Evolutionary conservation across 352 stramenopile species (phyloP).

Genomic region (Phytophthora meadii): DNA sequence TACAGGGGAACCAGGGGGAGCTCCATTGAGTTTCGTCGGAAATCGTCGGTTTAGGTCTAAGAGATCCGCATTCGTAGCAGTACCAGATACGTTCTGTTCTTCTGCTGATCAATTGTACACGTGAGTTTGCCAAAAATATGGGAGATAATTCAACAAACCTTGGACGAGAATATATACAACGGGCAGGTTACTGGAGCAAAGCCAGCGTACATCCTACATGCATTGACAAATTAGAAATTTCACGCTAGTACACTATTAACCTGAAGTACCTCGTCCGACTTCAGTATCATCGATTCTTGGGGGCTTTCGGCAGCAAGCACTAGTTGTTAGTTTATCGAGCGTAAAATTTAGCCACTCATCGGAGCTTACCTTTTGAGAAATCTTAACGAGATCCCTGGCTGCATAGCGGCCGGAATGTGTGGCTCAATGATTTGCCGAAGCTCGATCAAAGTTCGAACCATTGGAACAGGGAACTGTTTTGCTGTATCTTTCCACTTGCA

Average conservation of each 20-base stretch:
- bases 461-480: slow-evolving; percentile 50
- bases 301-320: slow-evolving; percentile 10
- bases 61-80: slow-evolving; percentile 36
- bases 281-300: slow-evolving; percentile 32
- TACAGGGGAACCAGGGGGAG: slow-evolving; percentile 8
- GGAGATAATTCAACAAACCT: slow-evolving; percentile 13
- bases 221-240: neutral
- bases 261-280: slow-evolving; percentile 30
- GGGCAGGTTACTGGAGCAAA: slow-evolving; percentile 26
- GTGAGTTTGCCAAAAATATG: neutral
- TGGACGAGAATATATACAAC: slow-evolving; percentile 42
- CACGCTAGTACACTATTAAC: neutral
- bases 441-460: slow-evolving; percentile 34
- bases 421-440: slow-evolving; percentile 45
- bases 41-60: slow-evolving; percentile 31
- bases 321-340: slow-evolving; percentile 6
- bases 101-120: slow-evolving; percentile 1
- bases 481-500: slow-evolving; percentile 70
- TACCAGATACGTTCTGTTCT: slow-evolving; percentile 5
- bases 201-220: slow-evolving; percentile 27
- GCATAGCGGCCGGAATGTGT: slow-evolving; percentile 47
- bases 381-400: slow-evolving; percentile 37
- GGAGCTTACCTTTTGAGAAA: slow-evolving; percentile 46
- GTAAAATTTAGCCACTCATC: neutral
- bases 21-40: slow-evolving; percentile 9